Evolutionary conservation across 2,329 filamentous ascomycete species (phyloP).

Genomic region (Aspergillus pseudoterreus): DNA sequence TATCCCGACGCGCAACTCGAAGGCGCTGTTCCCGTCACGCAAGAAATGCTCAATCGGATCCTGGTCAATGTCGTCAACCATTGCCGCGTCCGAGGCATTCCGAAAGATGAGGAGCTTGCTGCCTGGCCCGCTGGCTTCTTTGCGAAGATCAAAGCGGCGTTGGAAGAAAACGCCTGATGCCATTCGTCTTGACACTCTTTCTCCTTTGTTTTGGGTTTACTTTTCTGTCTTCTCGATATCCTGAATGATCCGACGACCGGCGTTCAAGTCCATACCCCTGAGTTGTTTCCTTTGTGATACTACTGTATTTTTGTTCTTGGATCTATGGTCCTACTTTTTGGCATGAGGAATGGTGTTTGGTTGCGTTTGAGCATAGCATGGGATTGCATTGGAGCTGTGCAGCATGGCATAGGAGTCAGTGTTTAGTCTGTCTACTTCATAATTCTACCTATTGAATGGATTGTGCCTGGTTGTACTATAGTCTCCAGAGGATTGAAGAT

Average conservation of each 20-base stretch:
- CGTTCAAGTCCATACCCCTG: conserved; percentile 10
- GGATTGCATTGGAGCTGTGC: conserved; percentile 1
- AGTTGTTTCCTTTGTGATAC: conserved; percentile 16
- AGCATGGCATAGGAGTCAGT: too few relatives aligned
- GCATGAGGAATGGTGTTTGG: conserved; percentile 10
- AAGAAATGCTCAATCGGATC: conserved; percentile 59
- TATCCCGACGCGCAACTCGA: conserved; percentile 51
- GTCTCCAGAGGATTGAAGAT: too few relatives aligned
- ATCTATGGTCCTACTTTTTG: conserved; percentile 9
- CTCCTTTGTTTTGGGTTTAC: conserved; percentile 13
- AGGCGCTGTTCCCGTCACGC: conserved; percentile 48
- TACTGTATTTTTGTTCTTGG: conserved; percentile 7
- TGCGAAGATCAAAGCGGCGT: conserved; percentile 44
- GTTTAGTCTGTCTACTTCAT: not conserved
- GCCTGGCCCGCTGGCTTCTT: conserved; percentile 48
- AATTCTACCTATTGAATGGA: not conserved
- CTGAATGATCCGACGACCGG: conserved; percentile 23
- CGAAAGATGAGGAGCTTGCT: conserved; percentile 54
- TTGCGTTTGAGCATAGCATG: conserved; percentile 16
- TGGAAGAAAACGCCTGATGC: conserved; percentile 37
- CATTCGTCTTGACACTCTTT: conserved; percentile 23
- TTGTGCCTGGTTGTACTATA: too few relatives aligned
- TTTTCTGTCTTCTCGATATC: conserved; percentile 20
- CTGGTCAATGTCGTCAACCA: conserved; percentile 58
- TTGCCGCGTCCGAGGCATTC: conserved; percentile 54